phyloP scores from a whole-genome alignment of 352 stramenopile genomes.

The Globisporangium abappressorium region DNA sequence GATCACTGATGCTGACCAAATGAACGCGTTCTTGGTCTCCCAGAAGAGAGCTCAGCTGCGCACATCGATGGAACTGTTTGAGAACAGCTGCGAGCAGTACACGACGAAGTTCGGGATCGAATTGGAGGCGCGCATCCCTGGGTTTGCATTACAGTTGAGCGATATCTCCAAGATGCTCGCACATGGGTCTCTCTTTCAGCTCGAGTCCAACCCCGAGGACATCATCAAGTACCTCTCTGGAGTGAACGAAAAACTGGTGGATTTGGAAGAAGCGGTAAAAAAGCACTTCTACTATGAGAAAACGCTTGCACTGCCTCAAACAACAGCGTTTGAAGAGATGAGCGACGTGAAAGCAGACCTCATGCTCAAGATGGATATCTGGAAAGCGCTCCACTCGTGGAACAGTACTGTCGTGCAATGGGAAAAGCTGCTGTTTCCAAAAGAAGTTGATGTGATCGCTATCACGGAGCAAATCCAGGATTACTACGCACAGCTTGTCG shows the following conservation, averaged over 20 bases:
- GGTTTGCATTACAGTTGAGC: conserved; percentile 31
- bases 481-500: conserved; percentile 51
- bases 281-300: conserved; percentile 56
- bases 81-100: conserved; percentile 69
- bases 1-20: conserved; percentile 63
- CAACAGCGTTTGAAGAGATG: conserved; percentile 81
- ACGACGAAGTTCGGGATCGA: conserved; percentile 73
- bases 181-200: conserved; percentile 37
- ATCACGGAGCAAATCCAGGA: conserved; percentile 67
- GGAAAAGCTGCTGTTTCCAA: conserved; percentile 50
- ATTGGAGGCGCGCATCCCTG: conserved; percentile 53
- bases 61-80: conserved; percentile 74
- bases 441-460: conserved; percentile 57
- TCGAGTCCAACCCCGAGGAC: conserved; percentile 44
- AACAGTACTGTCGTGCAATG: conserved; percentile 38
- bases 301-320: conserved; percentile 51
- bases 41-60: conserved; percentile 74
- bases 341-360: conserved; percentile 69
- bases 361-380: conserved; percentile 76
- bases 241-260: conserved; percentile 32
- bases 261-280: conserved; percentile 29
- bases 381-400: conserved; percentile 77
- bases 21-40: conserved; percentile 70
- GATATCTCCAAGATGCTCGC: conserved; percentile 35
- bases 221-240: conserved; percentile 43